Conservation (phyloP, 805 yeast genomes). For the Candida wancherniae region DNA sequence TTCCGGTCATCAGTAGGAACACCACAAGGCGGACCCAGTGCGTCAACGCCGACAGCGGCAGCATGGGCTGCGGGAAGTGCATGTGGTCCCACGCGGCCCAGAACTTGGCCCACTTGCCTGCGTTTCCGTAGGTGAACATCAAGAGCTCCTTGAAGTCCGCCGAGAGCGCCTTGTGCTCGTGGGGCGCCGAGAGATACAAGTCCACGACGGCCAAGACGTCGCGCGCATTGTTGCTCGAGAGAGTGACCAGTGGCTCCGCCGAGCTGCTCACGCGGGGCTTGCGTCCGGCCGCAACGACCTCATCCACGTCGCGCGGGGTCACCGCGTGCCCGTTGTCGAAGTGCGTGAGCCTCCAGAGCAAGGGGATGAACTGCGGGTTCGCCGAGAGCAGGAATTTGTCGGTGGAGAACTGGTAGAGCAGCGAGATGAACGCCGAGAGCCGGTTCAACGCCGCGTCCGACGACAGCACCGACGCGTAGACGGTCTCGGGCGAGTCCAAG, state of each 20-base stretch:
- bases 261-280: conserved; percentile 4
- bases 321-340: conserved; percentile 14
- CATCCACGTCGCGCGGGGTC: conserved; percentile 24
- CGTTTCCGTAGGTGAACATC: conserved; percentile 35
- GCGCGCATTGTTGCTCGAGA: conserved; percentile 27
- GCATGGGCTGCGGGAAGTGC: conserved; percentile 4
- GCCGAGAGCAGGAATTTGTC: conserved; percentile 21
- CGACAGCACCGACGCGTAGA: conserved; percentile 6
- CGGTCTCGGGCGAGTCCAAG: conserved; percentile 29
- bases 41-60: conserved; percentile 7
- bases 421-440: conserved; percentile 26
- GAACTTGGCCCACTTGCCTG: conserved; percentile 33
- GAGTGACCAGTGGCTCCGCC: conserved; percentile 8
- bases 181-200: conserved; percentile 15
- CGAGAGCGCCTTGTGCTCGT: conserved; percentile 8
- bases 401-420: conserved; percentile 23
- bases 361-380: conserved; percentile 27
- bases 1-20: conserved; percentile 27
- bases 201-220: conserved; percentile 26
- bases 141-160: conserved; percentile 29
- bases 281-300: conserved; percentile 15
- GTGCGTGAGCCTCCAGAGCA: conserved; percentile 31
- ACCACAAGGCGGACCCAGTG: conserved; percentile 33
- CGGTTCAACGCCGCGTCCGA: conserved; percentile 21
- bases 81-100: conserved; percentile 36